Evolutionary conservation across 345 rosid genomes (phyloP).

Genomic region (Rhodomyrtus tomentosa): DNA sequence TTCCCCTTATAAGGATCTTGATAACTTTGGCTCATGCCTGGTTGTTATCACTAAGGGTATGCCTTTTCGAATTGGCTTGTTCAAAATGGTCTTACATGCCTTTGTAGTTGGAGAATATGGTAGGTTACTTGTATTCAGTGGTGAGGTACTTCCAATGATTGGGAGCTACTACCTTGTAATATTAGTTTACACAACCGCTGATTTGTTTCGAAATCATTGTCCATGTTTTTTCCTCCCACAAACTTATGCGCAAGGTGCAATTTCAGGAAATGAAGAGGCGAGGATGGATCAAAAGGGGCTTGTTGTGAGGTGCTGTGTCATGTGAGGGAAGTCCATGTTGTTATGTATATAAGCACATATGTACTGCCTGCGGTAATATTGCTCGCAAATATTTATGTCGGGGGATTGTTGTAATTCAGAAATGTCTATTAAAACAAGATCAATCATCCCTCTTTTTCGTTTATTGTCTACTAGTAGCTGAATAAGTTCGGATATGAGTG

Average conservation of each 20-base stretch:
- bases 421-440: background rate
- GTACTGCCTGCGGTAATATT: background rate
- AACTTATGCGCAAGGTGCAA: background rate
- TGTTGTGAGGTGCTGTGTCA: slow-evolving; percentile 62
- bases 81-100: background rate
- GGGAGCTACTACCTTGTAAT: background rate
- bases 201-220: background rate
- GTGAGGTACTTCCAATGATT: background rate
- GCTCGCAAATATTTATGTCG: background rate
- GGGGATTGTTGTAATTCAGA: background rate
- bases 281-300: slow-evolving; percentile 79
- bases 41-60: background rate
- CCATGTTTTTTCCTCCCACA: background rate
- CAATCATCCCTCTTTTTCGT: background rate
- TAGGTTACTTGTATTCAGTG: background rate
- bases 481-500: background rate
- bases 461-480: background rate
- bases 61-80: background rate
- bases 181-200: background rate
- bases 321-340: slow-evolving; percentile 24
- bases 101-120: background rate
- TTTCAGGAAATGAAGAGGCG: slow-evolving; percentile 78
- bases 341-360: slow-evolving; percentile 14
- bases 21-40: background rate
- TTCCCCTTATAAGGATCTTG: background rate